These are phyloP conservation scores for Phoma sp. DNA, from an alignment of 2,329 filamentous ascomycete genomes.

Conservation along the genomic window DNA sequence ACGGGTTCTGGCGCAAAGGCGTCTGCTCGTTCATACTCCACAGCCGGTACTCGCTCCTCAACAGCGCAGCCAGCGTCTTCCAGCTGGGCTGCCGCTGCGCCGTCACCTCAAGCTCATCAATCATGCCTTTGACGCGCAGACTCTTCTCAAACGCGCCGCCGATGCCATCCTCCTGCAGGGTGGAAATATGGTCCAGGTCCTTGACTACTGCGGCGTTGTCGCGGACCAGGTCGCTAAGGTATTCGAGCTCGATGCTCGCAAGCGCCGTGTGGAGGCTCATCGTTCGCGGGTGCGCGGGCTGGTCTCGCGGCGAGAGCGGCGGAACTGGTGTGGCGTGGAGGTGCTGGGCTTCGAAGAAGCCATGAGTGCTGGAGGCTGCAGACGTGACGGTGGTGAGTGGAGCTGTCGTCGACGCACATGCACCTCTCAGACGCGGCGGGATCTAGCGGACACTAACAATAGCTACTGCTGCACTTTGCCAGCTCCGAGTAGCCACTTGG, in stretches of 20 bases:
- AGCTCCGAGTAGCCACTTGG: no score
- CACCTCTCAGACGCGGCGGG: not conserved
- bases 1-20: conserved; percentile 45
- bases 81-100: conserved; percentile 27
- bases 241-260: conserved; percentile 29
- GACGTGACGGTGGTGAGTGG: not conserved
- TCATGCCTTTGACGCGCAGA: conserved; percentile 40
- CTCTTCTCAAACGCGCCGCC: conserved; percentile 36
- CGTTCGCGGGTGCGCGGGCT: conserved; percentile 23
- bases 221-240: conserved; percentile 29
- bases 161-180: conserved; percentile 4
- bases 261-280: conserved; percentile 39
- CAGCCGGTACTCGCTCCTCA: conserved; percentile 47
- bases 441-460: not conserved
- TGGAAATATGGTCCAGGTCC: conserved; percentile 15
- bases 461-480: no score
- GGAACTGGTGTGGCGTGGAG: conserved; percentile 14
- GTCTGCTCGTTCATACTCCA: conserved; percentile 39
- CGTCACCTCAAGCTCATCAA: conserved; percentile 36
- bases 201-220: conserved; percentile 21
- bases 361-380: conserved; percentile 24
- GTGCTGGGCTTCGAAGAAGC: conserved; percentile 20
- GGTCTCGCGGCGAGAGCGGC: conserved; percentile 23
- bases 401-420: not conserved
- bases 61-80: conserved; percentile 32